Evolutionary conservation across 1,139 yeast species (phyloP), one percentile per base, ranked within the genome.

Genomic region (Wickerhamomyces sp.): DNA sequence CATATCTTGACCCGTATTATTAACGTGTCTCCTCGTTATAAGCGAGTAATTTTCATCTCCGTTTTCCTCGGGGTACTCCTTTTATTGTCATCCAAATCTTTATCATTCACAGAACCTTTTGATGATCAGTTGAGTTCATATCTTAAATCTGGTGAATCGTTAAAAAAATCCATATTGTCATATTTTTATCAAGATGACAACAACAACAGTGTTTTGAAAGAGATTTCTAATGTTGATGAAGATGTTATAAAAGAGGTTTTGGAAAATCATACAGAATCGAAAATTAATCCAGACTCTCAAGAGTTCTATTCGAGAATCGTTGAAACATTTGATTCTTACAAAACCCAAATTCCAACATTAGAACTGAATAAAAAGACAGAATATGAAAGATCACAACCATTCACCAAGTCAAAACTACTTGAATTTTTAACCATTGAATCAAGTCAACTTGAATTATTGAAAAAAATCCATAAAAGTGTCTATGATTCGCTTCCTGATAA

Each of bases 391-490:
- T 42, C 42, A 10, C 22, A 45, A 4, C 30, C 48, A 10, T 48
- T 45, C 44, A 45, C 38, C 12, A 43, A 41, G 28, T 20, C 37
- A 14, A 39, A 43, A 26, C 39, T 53, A 9, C 18, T 35, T 8
- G 36, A 41, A 17, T 49, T 36, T 21, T 30, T 53, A 21, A 28
- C 73, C 42, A 60, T 87, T 25, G 64, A 70, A n/a, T 58, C 60
- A 1, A 61, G 61, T 1, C 78, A 80, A 46, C 56, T 73, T 20
- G 53, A 54, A 3, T 65, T 66, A 28, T 63, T 85, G 63, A 63
- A 64, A 22, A 49, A 55, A 13, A 67, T 80, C 16, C 95, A 87
- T 60, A 48, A 58, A 17, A 61, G 63, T 35, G 78, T 77, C 24
- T 73, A 79, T 29, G 66, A 68, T 4, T 59, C 67, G 13, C 58